A percentile compares a stretch with the other conserved stretches of the same genome.
Conservation (phyloP, 805 yeast species). For the Cyberlindnera veronae region DNA sequence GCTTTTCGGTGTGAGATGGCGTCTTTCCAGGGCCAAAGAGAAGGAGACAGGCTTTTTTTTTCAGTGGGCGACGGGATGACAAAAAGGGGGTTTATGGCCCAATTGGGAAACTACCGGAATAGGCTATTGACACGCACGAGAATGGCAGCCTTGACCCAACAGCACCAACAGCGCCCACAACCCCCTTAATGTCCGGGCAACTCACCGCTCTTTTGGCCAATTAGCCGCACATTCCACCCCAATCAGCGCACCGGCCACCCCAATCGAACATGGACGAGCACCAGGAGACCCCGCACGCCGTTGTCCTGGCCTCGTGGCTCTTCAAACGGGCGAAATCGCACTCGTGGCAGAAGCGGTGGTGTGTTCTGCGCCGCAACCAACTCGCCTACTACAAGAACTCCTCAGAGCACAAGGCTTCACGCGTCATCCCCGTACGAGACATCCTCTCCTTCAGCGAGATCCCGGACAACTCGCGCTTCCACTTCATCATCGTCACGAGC, state of each 20-base stretch:
- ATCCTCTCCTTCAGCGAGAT: slow-evolving; percentile 20
- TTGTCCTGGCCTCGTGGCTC: slow-evolving; percentile 27
- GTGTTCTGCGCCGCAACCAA: slow-evolving; percentile 36
- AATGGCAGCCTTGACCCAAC: too few species aligned
- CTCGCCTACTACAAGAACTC: slow-evolving; percentile 38
- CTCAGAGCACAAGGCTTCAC: slow-evolving; percentile 35
- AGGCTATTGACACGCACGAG: neutral
- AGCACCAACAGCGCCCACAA: too few species aligned
- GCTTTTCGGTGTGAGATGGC: too few species aligned
- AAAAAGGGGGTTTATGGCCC: neutral
- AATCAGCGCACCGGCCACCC: neutral
- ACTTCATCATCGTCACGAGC: slow-evolving; percentile 25
- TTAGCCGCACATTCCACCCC: too few species aligned
- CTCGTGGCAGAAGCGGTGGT: slow-evolving; percentile 40
- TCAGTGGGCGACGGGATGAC: neutral
- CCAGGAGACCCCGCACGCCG: neutral
- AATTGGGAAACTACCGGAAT: neutral
- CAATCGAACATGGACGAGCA: neutral
- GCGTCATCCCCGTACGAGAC: slow-evolving; percentile 28
- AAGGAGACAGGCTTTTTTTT: neutral
- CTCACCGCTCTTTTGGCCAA: too few species aligned
- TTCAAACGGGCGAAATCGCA: slow-evolving; percentile 32
- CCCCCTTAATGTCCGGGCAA: too few species aligned
- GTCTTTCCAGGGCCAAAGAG: too few species aligned
- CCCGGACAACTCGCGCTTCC: slow-evolving; percentile 20